A percentile compares a stretch with the other conserved stretches of the same genome.
Evolutionary conservation across 2,329 filamentous ascomycete species (phyloP).

Genomic region (Plenodomus tracheiphilus): DNA sequence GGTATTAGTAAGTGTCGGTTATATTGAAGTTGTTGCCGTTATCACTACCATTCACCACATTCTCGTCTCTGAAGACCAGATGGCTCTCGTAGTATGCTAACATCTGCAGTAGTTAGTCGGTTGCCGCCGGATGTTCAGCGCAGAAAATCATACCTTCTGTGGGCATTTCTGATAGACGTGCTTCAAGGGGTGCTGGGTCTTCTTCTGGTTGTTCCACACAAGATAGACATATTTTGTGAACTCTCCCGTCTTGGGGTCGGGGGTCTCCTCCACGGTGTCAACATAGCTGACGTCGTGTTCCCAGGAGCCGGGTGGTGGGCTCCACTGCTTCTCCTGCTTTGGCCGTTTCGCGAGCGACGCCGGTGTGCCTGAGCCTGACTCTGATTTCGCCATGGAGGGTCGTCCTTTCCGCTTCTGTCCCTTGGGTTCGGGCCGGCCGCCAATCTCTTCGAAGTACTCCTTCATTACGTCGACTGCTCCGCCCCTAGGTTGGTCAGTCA

Average conservation of each 20-base stretch:
- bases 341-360: slow-evolving; percentile 26
- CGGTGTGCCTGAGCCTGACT: slow-evolving; percentile 26
- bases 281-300: slow-evolving; percentile 72
- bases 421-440: slow-evolving; percentile 62
- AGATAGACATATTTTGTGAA: slow-evolving; percentile 68
- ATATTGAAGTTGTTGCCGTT: slow-evolving; percentile 8
- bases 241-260: slow-evolving; percentile 43
- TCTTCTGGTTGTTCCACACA: slow-evolving; percentile 72
- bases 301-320: slow-evolving; percentile 74
- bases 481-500: slow-evolving; percentile 20
- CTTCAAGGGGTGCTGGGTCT: slow-evolving; percentile 71
- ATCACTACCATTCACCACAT: slow-evolving; percentile 16
- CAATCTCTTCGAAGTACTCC: slow-evolving; percentile 65
- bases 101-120: slow-evolving; percentile 32
- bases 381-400: slow-evolving; percentile 29
- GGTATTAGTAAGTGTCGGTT: slow-evolving; percentile 5
- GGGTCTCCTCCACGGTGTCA: slow-evolving; percentile 71
- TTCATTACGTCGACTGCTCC: slow-evolving; percentile 59
- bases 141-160: slow-evolving; percentile 60
- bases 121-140: too few species aligned
- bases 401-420: slow-evolving; percentile 57
- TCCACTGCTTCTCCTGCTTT: slow-evolving; percentile 58
- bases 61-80: slow-evolving; percentile 36
- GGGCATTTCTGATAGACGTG: slow-evolving; percentile 76
- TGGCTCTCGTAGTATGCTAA: slow-evolving; percentile 57